Base-by-base conservation (phyloP, 2,329 filamentous ascomycete genomes). In the Parafenestella ontariensis region DNA sequence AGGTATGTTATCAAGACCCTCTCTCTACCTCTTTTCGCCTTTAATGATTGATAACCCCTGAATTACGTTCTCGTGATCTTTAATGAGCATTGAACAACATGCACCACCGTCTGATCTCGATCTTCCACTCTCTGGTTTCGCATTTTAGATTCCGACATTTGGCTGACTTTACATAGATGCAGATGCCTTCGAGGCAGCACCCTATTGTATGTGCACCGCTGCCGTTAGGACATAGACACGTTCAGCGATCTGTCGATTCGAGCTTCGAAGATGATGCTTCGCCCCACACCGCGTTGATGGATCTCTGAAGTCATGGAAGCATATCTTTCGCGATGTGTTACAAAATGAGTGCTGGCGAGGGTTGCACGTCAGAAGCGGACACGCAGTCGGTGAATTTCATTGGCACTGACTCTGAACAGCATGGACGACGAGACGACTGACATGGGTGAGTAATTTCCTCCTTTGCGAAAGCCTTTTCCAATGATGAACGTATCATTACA, bases 1-100 rank as follows among this genome's bases (percentile, higher is more conserved):
- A 70, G 63, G 70, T 73, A 73, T 34, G 70, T 65, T 29, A 17
- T 23, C 50, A 43, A 11, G 29, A 20, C n/a, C 26, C 31, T 44
- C 47, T 28, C 29, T 41, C 48, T 28, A 34, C 28, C 20, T 40
- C 17, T 21, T 24, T 46, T 33, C 29, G 29, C 24, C 68, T 70
- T 68, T 61, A 62, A 82, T 82, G 81, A 83, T 73, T 81, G 82
- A 81, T 81, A 70, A 70, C 74, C 77, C 76, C 77, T 80, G 80
- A 81, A 79, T 73, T 71, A 55, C 74, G 80, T 83, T 82, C 78
- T 75, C 79, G 82, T 77, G 81, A 85, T 77, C 73, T 66, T 71
- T 72, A 79, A 83, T 83, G 82, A 82, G 81, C 81, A 77, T 74
- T 63, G 79, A 82, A 82, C 79, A 83, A 85, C 83, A 85, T 85